Evolutionary conservation across 441 rosid species (phyloP).

Genomic region (Jatropha podagrica): DNA sequence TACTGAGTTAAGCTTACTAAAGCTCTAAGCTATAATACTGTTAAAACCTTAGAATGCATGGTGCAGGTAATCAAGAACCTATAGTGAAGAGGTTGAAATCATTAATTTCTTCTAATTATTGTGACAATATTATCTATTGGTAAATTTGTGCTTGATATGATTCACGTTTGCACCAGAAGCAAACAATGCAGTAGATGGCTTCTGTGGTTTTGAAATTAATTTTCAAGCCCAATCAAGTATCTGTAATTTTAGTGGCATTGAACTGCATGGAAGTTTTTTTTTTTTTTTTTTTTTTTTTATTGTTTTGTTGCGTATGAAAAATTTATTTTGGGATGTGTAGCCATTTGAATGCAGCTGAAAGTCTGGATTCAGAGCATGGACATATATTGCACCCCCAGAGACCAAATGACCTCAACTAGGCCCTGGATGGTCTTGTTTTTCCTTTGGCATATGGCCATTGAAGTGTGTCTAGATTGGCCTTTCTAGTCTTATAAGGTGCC

Average conservation of each 20-base stretch:
- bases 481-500: neutral
- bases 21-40: neutral
- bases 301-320: neutral
- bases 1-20: neutral
- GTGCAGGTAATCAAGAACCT: neutral
- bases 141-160: neutral
- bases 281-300: neutral
- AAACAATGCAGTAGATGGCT: neutral
- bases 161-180: neutral
- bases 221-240: neutral
- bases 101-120: neutral
- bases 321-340: too few relatives aligned
- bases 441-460: neutral
- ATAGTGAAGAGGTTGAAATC: neutral
- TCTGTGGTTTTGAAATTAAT: neutral
- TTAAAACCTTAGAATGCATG: neutral
- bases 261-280: neutral
- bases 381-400: neutral
- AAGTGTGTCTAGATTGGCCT: neutral
- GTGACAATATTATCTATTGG: neutral
- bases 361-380: slow-evolving; percentile 5
- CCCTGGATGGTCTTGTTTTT: neutral
- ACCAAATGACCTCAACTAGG: neutral
- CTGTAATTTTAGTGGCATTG: neutral
- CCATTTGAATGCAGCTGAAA: neutral